These are phyloP conservation scores for Dioscorea alata DNA, from an alignment of 106 monocot genomes.

Conservation along the genomic window DNA sequence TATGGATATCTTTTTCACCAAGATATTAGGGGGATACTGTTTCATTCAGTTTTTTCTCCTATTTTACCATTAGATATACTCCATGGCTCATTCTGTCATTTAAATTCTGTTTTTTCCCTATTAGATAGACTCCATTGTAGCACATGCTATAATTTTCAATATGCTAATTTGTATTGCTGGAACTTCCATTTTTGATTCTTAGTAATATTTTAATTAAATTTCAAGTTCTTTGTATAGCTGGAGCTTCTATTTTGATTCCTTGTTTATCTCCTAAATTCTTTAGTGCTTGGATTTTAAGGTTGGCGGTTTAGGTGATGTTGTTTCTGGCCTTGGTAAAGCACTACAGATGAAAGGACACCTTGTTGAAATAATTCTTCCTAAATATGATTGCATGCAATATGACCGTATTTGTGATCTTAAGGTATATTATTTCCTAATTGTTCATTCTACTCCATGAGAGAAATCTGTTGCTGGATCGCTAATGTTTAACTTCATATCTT, in stretches of 20 bases:
- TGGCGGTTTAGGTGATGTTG: slow-evolving; percentile 94
- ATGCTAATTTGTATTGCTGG: too few species aligned
- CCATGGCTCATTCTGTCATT: too few species aligned
- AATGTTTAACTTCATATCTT: not conserved
- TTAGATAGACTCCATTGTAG: too few species aligned
- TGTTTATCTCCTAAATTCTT: slow-evolving; percentile 2
- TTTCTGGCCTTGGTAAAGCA: slow-evolving; percentile 85
- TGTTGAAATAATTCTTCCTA: slow-evolving; percentile 88
- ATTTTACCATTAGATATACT: too few species aligned
- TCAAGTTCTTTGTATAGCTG: too few species aligned
- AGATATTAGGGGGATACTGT: too few species aligned
- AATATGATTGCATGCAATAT: slow-evolving; percentile 84
- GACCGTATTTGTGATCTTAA: slow-evolving; percentile 49
- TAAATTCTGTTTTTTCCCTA: too few species aligned
- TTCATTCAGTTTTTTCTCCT: too few species aligned
- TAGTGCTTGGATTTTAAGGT: slow-evolving; percentile 36
- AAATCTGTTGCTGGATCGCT: not conserved
- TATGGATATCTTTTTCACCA: too few species aligned
- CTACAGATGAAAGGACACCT: slow-evolving; percentile 82
- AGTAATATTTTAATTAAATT: too few species aligned
- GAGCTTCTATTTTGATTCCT: not conserved
- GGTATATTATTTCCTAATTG: slow-evolving; percentile 26
- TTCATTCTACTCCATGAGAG: not conserved
- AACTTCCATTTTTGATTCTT: too few species aligned
- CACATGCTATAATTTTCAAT: too few species aligned